These are phyloP conservation scores for Lenzites betulinus DNA, from an alignment of 768 basidiomycete genomes.

Conservation along the genomic window DNA sequence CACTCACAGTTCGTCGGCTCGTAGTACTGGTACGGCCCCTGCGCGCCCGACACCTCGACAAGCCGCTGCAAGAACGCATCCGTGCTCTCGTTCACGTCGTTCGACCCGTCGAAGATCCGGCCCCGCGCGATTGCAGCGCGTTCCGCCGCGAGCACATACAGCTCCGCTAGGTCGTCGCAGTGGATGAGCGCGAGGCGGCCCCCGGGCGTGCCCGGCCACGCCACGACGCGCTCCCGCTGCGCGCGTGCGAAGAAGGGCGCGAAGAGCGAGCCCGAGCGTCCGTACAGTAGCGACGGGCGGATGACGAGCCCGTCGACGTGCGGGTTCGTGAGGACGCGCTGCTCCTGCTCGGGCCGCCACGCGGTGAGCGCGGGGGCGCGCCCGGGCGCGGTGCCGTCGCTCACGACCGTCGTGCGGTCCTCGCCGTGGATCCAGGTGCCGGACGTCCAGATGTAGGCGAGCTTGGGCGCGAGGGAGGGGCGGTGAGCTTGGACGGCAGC, in stretches of 20 bases:
- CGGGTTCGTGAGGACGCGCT: slow-evolving; percentile 31
- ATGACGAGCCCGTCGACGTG: slow-evolving; percentile 47
- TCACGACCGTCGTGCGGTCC: slow-evolving; percentile 33
- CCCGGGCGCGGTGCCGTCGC: slow-evolving; percentile 38
- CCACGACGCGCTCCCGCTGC: slow-evolving; percentile 32
- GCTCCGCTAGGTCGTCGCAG: slow-evolving; percentile 47
- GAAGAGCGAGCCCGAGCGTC: slow-evolving; percentile 41
- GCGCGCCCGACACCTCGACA: slow-evolving; percentile 40
- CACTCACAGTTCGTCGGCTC: slow-evolving; percentile 40
- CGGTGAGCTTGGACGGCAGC: slow-evolving; percentile 31
- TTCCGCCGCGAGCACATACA: slow-evolving; percentile 44
- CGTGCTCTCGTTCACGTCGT: slow-evolving; percentile 42
- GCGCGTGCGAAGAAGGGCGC: slow-evolving; percentile 36
- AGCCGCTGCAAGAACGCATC: slow-evolving; percentile 43
- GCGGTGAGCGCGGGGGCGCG: slow-evolving; percentile 30
- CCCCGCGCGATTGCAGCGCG: slow-evolving; percentile 39
- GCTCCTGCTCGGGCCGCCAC: slow-evolving; percentile 40
- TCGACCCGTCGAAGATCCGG: slow-evolving; percentile 43
- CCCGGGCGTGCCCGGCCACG: slow-evolving; percentile 39
- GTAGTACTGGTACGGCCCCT: slow-evolving; percentile 37
- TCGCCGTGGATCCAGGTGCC: slow-evolving; percentile 50
- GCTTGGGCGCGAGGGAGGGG: slow-evolving; percentile 37
- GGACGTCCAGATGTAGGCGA: slow-evolving; percentile 48
- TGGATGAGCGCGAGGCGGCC: slow-evolving; percentile 41
- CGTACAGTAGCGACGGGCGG: slow-evolving; percentile 47